Conservation (phyloP, 139 green algal genomes). For the Choricystis sp. region DNA sequence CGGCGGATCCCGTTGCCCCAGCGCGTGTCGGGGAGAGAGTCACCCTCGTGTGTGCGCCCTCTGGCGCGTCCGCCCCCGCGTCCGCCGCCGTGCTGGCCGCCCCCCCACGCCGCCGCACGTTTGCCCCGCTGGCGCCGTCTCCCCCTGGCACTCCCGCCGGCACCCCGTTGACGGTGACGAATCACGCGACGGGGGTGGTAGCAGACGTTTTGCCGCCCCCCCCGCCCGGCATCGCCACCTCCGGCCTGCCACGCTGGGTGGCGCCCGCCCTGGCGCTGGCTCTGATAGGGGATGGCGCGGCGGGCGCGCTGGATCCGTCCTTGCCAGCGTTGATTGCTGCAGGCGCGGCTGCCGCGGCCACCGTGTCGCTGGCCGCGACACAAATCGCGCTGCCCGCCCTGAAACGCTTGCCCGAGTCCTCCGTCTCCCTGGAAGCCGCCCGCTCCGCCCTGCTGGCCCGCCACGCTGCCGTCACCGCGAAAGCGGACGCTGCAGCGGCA, state of each 20-base stretch:
- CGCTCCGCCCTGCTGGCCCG: neutral
- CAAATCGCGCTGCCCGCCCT: neutral
- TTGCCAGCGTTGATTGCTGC: neutral
- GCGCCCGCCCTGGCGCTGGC: neutral
- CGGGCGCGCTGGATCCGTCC: neutral
- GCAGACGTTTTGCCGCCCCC: neutral
- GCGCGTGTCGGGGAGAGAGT: neutral
- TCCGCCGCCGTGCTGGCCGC: slow-evolving; percentile 43
- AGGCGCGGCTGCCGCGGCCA: too few species aligned
- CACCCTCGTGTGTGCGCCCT: neutral
- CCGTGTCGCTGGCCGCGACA: too few species aligned
- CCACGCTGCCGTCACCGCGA: neutral
- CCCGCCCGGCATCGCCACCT: too few species aligned
- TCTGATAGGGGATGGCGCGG: neutral
- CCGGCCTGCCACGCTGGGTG: neutral
- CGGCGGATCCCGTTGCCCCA: neutral
- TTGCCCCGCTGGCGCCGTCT: neutral
- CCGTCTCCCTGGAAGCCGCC: neutral
- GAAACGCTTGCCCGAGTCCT: neutral
- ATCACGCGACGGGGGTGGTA: neutral
- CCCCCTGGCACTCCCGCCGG: neutral
- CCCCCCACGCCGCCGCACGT: too few species aligned
- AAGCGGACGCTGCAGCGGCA: too few species aligned
- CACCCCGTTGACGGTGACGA: neutral
- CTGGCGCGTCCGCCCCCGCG: slow-evolving; percentile 23